Conservation (phyloP, 768 basidiomycete species). For the Cystofilobasidium macerans region DNA sequence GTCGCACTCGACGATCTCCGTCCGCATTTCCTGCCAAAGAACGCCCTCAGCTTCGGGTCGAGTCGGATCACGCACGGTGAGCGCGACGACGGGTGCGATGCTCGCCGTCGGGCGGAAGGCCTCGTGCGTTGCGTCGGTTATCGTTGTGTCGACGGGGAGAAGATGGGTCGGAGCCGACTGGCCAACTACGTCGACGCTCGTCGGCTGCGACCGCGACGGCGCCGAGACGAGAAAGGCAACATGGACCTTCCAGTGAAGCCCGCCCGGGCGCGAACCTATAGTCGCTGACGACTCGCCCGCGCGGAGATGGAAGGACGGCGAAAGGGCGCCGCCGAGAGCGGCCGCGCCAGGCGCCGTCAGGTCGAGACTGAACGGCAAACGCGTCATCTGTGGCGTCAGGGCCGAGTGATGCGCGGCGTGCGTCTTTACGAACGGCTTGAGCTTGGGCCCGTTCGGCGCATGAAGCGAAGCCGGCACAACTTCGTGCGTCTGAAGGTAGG, state of each 20-base stretch:
- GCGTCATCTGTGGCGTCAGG: conserved; percentile 57
- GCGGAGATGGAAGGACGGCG: conserved; percentile 52
- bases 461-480: conserved; percentile 44
- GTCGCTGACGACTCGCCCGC: conserved; percentile 40
- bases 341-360: conserved; percentile 86
- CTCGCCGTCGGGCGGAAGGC: conserved; percentile 47
- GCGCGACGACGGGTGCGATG: conserved; percentile 21
- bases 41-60: conserved; percentile 35
- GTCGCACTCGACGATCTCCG: conserved; percentile 89
- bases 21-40: conserved; percentile 55
- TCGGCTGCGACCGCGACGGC: conserved; percentile 39
- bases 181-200: conserved; percentile 51
- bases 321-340: conserved; percentile 39
- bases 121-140: conserved; percentile 54
- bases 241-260: conserved; percentile 80
- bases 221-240: conserved; percentile 69
- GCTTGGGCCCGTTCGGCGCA: conserved; percentile 45
- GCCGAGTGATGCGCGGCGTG: conserved; percentile 79
- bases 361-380: conserved; percentile 77
- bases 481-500: conserved; percentile 80
- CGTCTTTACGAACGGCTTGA: conserved; percentile 37
- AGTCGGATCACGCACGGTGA: conserved; percentile 39
- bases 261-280: conserved; percentile 49
- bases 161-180: background rate
- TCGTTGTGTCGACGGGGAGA: conserved; percentile 51